These are phyloP conservation scores for Didymella pinodella DNA, from an alignment of 2,329 filamentous ascomycete species.

Conservation along the genomic window DNA sequence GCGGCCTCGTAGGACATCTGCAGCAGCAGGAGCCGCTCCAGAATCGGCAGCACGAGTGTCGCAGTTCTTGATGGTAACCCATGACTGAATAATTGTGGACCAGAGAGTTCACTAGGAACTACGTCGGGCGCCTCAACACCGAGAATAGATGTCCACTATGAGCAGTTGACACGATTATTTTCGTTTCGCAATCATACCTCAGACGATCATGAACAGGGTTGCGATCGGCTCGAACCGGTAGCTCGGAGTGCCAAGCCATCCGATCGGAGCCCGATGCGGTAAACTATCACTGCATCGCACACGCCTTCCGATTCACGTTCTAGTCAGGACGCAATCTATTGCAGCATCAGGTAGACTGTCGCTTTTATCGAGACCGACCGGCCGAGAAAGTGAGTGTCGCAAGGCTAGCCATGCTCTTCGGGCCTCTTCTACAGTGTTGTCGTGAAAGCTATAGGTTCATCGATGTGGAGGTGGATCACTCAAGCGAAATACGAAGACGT, in stretches of 20 bases:
- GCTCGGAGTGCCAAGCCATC: background rate
- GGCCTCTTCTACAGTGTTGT: background rate
- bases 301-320: too few species aligned
- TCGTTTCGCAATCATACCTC: too few species aligned
- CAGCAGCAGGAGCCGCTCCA: too few species aligned
- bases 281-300: background rate
- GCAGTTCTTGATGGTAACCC: too few species aligned
- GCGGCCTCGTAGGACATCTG: too few species aligned
- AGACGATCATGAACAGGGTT: background rate
- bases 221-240: background rate
- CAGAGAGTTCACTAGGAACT: too few species aligned
- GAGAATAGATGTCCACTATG: too few species aligned
- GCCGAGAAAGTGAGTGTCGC: background rate
- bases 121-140: too few species aligned
- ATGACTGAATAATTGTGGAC: too few species aligned
- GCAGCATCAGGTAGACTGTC: background rate
- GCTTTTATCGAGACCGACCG: background rate
- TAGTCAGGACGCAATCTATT: background rate
- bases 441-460: background rate
- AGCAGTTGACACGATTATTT: too few species aligned
- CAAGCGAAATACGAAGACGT: background rate
- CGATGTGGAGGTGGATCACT: background rate
- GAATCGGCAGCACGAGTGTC: too few species aligned
- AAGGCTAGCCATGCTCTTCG: background rate
- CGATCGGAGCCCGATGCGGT: background rate